Evolutionary conservation across 495 filamentous ascomycete genomes (phyloP).

Genomic region (Aspergillus sparsus): DNA sequence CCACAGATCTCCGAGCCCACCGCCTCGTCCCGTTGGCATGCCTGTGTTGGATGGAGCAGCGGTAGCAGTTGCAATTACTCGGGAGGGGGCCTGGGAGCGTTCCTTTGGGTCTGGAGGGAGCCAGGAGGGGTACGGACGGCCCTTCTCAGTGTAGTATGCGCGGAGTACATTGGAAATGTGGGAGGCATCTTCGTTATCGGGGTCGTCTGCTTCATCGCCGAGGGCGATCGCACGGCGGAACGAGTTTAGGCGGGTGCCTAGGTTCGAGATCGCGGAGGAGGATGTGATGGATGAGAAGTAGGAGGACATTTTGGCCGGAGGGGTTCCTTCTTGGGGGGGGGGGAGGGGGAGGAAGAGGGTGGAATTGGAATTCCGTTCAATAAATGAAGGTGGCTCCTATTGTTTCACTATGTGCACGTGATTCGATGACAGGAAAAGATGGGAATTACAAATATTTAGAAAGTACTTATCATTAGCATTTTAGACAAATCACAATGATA

Average conservation of each 20-base stretch:
- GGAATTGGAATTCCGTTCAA: background rate
- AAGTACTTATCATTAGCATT: background rate
- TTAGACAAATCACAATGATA: constrained; percentile 9
- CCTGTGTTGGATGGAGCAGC: constrained; percentile 41
- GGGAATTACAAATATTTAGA: background rate
- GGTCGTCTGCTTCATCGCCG: constrained; percentile 73
- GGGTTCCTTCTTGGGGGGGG: background rate
- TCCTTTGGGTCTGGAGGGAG: constrained; percentile 83
- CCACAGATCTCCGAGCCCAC: constrained; percentile 80
- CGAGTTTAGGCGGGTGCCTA: constrained; percentile 76
- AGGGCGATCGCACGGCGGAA: constrained; percentile 77
- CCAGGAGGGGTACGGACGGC: constrained; percentile 80
- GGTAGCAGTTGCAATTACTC: constrained; percentile 51
- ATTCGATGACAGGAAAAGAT: constrained; percentile 1
- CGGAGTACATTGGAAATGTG: constrained; percentile 95
- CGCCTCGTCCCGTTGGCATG: constrained; percentile 37
- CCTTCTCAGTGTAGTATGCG: constrained; percentile 90
- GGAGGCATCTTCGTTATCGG: constrained; percentile 90
- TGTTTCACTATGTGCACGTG: constrained; percentile 25
- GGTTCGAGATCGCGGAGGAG: constrained; percentile 72
- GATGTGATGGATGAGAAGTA: constrained; percentile 70
- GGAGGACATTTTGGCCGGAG: constrained; percentile 61
- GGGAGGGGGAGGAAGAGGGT: constrained; percentile 2
- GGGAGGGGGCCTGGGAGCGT: constrained; percentile 57
- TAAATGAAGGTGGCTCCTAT: constrained; percentile 1